Conservation (phyloP, 2,329 filamentous ascomycete genomes). For the Xylaria polymorpha region DNA sequence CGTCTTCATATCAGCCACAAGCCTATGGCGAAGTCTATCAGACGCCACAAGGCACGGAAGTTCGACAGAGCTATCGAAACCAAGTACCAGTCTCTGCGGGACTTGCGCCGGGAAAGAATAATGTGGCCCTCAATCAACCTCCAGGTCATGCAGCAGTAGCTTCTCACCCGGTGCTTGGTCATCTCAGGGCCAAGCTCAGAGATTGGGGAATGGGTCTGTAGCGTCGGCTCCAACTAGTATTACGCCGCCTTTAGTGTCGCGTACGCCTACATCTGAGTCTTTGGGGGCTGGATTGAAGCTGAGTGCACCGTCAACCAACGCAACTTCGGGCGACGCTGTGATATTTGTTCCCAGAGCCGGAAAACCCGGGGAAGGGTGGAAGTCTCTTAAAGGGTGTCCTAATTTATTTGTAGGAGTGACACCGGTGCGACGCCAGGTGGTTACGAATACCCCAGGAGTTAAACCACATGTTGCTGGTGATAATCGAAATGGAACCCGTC, state of each 20-base stretch:
- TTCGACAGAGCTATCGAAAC: constrained; percentile 21
- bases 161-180: constrained; percentile 21
- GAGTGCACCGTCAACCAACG: not conserved
- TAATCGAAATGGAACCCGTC: constrained; percentile 32
- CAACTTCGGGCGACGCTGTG: not conserved
- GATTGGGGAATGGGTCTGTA: constrained; percentile 19
- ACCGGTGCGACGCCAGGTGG: constrained; percentile 28
- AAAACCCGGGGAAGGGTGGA: constrained; percentile 24
- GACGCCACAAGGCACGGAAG: constrained; percentile 18
- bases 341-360: constrained; percentile 8
- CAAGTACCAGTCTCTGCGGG: constrained; percentile 13
- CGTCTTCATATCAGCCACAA: constrained; percentile 29
- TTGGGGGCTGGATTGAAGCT: constrained; percentile 3
- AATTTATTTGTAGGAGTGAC: constrained; percentile 31
- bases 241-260: constrained; percentile 25
- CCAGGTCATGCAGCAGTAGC: not conserved
- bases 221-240: constrained; percentile 9
- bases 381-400: constrained; percentile 32
- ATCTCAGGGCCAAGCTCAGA: constrained; percentile 29
- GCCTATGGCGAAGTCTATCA: constrained; percentile 26
- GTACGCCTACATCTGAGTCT: constrained; percentile 13
- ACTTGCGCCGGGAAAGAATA: constrained; percentile 15
- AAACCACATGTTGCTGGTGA: constrained; percentile 38
- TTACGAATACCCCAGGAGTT: constrained; percentile 25
- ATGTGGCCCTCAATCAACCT: constrained; percentile 10